Base-by-base conservation (phyloP, 2,329 filamentous ascomycete genomes). In the Penicillium griseofulvum region DNA sequence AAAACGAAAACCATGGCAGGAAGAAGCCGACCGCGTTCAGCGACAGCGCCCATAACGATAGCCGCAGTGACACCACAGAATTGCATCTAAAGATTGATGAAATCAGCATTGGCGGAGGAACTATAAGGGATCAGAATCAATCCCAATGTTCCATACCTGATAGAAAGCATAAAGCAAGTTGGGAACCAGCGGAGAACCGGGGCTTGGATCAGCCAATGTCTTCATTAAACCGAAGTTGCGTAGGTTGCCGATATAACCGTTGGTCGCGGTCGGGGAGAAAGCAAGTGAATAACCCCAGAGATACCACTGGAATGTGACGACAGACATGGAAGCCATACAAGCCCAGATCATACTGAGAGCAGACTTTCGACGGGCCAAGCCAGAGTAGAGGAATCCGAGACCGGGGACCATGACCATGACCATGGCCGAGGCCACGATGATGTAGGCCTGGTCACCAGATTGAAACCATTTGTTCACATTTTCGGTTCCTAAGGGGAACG, bases 281-380 rank as follows among this genome's bases (percentile, higher is more conserved):
- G 93, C 92, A 58, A 99, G 81, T 14, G 93, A 96, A 76, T 96
- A 99, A 36, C 94, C 94, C 93, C 94, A 97, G 75, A 99, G 97
- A 71, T 97, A 97, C 94, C 94, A 99, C 79, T 99, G 94, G 80
- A 99, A 97, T 54, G 90, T 88, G 73, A 97, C 83, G 71, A 97
- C 87, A 45, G 90, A 92, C 71, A 89, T 89, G 44, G 91, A 94
- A 74, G 89, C 93, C 90, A 99, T 95, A 78, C 89, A 91, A 14
- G 93, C 91, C 91, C 92, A 97, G 70, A 99, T 94, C 81, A 97
- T 88, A 61, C 91, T 96, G 41, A 99, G 83, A 29, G 94, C 94
- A 5, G 94, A 97, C 81, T 99, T 99, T 81, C 94, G 86, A 64
- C 94, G 88, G n/a, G 94, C 93, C 64, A 97, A 87, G 64, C 94